Percentiles rank a stretch among this genome's conserved stretches.
Evolutionary conservation across 2,329 filamentous ascomycete species (phyloP).

Genomic region (Aspergillus uvarum): DNA sequence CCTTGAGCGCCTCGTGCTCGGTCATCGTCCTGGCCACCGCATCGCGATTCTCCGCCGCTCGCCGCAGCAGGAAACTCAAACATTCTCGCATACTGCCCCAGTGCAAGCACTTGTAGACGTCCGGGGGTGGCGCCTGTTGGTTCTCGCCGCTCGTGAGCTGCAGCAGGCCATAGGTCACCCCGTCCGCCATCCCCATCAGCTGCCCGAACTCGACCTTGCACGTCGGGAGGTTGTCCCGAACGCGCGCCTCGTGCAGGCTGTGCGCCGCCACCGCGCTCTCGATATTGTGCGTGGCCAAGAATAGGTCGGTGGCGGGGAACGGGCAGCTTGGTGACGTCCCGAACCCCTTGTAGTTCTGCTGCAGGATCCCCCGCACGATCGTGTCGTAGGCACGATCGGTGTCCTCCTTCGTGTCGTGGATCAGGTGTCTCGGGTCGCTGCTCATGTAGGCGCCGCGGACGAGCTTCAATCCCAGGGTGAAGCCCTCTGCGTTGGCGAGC

Average conservation of each 20-base stretch:
- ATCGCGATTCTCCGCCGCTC: conserved; percentile 62
- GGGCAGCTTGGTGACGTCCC: conserved; percentile 12
- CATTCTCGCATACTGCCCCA: conserved; percentile 68
- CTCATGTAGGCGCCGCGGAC: conserved; percentile 74
- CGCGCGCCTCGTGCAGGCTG: conserved; percentile 49
- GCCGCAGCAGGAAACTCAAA: conserved; percentile 67
- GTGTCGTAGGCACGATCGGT: conserved; percentile 73
- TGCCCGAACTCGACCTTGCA: conserved; percentile 57
- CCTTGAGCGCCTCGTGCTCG: conserved; percentile 33
- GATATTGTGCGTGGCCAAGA: conserved; percentile 82
- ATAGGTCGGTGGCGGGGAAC: conserved; percentile 62
- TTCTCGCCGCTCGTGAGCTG: conserved; percentile 39
- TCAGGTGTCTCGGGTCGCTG: conserved; percentile 67
- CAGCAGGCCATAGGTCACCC: conserved; percentile 57
- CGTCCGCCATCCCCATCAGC: conserved; percentile 62
- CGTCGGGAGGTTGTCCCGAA: conserved; percentile 38
- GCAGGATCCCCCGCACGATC: conserved; percentile 67
- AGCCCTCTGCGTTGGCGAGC: conserved; percentile 58
- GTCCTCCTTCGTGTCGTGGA: conserved; percentile 69
- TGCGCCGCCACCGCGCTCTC: conserved; percentile 62
- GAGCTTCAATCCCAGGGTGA: conserved; percentile 70
- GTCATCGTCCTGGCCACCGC: conserved; percentile 55
- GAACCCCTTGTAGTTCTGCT: conserved; percentile 40
- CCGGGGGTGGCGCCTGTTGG: conserved; percentile 29
- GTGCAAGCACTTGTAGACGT: conserved; percentile 56